phyloP scores from a whole-genome alignment of 345 rosid species.

The Acer saccharum region DNA sequence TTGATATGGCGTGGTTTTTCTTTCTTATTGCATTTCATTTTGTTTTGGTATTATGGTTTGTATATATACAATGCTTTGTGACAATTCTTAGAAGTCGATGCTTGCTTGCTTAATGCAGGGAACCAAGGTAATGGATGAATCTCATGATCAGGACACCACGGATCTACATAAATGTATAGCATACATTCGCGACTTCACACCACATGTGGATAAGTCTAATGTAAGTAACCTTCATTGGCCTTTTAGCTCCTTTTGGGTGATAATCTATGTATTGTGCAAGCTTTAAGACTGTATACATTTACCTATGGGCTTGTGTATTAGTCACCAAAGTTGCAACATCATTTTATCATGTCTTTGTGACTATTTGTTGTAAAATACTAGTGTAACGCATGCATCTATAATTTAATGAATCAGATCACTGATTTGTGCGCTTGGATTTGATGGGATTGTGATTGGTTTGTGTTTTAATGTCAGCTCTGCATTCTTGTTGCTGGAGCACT shows the following conservation, averaged over 20 bases:
- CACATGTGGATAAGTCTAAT: constrained; percentile 46
- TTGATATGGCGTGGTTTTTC: neutral
- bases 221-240: constrained; percentile 40
- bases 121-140: constrained; percentile 68
- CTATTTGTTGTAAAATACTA: neutral
- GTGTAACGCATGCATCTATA: neutral
- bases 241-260: neutral
- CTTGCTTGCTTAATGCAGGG: constrained; percentile 57
- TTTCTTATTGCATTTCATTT: neutral
- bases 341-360: neutral
- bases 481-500: constrained; percentile 94
- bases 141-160: constrained; percentile 94
- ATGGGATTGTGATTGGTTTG: constrained; percentile 9
- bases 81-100: constrained; percentile 18
- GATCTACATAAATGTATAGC: constrained; percentile 87
- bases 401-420: neutral
- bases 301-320: neutral
- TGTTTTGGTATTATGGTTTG: neutral
- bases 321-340: neutral
- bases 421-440: constrained; percentile 10
- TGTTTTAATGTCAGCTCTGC: constrained; percentile 53
- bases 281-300: neutral
- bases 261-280: neutral
- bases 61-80: neutral
- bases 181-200: constrained; percentile 47